Percentiles rank a stretch among this genome's conserved stretches.
These are phyloP conservation scores for Marasmius tenuissimus DNA, from an alignment of 1,284 basidiomycete species.

Conservation along the genomic window DNA sequence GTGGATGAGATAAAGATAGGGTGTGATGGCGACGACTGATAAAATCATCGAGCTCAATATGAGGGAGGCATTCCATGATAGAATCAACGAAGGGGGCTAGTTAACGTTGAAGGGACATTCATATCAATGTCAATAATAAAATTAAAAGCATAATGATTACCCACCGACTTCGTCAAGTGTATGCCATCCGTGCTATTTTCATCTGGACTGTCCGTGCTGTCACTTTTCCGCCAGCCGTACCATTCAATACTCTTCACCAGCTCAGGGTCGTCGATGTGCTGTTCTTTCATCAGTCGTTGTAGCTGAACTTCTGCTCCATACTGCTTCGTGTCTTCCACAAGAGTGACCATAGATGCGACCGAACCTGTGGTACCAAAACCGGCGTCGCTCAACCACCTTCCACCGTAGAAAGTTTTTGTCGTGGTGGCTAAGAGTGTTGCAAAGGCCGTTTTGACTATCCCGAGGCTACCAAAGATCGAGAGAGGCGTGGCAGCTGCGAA, in stretches of 20 bases:
- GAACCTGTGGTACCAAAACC: not conserved
- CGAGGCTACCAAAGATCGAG: slow-evolving; percentile 7
- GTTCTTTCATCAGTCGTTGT: not conserved
- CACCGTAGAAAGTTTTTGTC: not conserved
- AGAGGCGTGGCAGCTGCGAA: slow-evolving; percentile 3
- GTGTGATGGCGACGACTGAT: not conserved
- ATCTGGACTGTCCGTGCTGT: not conserved
- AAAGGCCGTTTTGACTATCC: not conserved
- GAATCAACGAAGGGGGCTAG: too few relatives aligned
- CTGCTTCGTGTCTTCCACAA: not conserved
- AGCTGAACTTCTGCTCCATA: not conserved
- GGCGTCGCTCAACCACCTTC: not conserved
- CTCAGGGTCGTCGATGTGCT: not conserved
- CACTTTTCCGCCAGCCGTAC: not conserved
- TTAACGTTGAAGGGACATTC: not conserved
- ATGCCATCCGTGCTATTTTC: not conserved
- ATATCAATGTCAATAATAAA: not conserved
- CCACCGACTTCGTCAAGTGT: not conserved
- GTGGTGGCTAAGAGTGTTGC: not conserved
- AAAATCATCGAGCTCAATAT: not conserved
- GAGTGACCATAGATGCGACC: not conserved
- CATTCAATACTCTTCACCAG: not conserved
- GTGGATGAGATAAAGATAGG: not conserved
- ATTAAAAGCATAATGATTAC: not conserved
- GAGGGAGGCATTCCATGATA: not conserved